These are phyloP conservation scores for Penicillium salamii DNA, from an alignment of 495 filamentous ascomycete genomes.

Conservation along the genomic window DNA sequence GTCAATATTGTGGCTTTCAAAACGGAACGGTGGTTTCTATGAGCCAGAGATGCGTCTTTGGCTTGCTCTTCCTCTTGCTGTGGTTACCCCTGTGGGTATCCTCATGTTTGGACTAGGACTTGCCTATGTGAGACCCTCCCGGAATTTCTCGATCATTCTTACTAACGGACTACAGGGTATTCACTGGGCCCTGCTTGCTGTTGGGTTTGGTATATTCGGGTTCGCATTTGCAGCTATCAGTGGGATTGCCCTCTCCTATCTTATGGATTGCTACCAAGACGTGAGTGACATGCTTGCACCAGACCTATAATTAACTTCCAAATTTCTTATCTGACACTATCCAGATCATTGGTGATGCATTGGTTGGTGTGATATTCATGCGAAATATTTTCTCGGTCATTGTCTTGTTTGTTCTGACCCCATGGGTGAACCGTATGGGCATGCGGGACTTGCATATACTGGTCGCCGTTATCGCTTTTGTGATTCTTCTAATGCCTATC, in stretches of 20 bases:
- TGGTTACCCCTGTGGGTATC: conserved; percentile 22
- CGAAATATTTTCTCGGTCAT: conserved; percentile 31
- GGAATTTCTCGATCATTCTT: too few relatives aligned
- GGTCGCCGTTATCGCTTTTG: conserved; percentile 15
- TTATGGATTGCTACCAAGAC: conserved; percentile 36
- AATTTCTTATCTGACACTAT: neutral
- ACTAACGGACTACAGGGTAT: conserved; percentile 17
- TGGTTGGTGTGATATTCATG: conserved; percentile 33
- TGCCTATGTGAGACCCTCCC: conserved; percentile 16
- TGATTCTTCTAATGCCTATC: conserved; percentile 18
- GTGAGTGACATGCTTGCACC: conserved; percentile 18
- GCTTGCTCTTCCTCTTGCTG: conserved; percentile 24
- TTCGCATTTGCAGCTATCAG: conserved; percentile 22
- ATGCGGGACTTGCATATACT: conserved; percentile 29
- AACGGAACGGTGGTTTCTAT: conserved; percentile 38
- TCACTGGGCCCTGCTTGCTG: conserved; percentile 26
- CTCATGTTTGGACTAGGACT: conserved; percentile 37
- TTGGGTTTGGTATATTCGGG: conserved; percentile 28
- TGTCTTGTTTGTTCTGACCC: conserved; percentile 33
- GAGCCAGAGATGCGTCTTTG: conserved; percentile 43
- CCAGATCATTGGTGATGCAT: conserved; percentile 33
- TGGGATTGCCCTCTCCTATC: conserved; percentile 30
- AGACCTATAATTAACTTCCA: too few relatives aligned
- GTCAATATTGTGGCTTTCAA: conserved; percentile 30
- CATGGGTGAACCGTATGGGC: conserved; percentile 36